Evolutionary conservation across 1,284 basidiomycete species (phyloP).

Genomic region (Sparassis latifolia): DNA sequence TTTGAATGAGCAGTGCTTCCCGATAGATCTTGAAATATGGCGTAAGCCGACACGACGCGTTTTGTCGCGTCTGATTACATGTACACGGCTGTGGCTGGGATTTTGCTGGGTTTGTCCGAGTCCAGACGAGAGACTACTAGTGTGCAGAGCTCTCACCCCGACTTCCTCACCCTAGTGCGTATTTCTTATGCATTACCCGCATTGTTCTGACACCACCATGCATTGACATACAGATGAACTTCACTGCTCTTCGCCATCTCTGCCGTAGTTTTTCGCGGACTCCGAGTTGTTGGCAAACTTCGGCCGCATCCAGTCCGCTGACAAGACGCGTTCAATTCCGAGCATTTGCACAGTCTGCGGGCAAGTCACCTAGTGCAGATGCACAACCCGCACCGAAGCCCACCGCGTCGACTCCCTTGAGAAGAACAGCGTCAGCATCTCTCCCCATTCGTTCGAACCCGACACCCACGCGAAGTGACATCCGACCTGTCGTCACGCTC

Average conservation of each 20-base stretch:
- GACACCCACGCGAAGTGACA: slow-evolving; percentile 69
- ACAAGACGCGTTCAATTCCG: slow-evolving; percentile 4
- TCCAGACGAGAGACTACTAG: too few species aligned
- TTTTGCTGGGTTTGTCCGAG: too few species aligned
- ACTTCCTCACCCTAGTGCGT: too few species aligned
- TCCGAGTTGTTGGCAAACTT: slow-evolving; percentile 6
- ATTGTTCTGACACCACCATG: too few species aligned
- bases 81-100: too few species aligned
- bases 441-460: slow-evolving; percentile 73
- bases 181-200: too few species aligned
- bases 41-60: too few species aligned
- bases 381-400: slow-evolving; percentile 46
- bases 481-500: slow-evolving; percentile 68
- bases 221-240: slow-evolving; percentile 6
- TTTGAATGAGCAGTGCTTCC: too few species aligned
- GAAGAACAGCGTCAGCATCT: slow-evolving; percentile 66
- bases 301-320: background rate
- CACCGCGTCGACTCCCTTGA: slow-evolving; percentile 68
- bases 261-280: slow-evolving; percentile 4
- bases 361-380: background rate
- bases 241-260: slow-evolving; percentile 4
- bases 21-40: too few species aligned
- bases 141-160: too few species aligned
- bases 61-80: too few species aligned
- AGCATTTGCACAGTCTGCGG: slow-evolving; percentile 8